Evolutionary conservation across 2,329 filamentous ascomycete genomes (phyloP), one percentile per base, ranked within the genome.

Genomic region (Alternaria infectoria): DNA sequence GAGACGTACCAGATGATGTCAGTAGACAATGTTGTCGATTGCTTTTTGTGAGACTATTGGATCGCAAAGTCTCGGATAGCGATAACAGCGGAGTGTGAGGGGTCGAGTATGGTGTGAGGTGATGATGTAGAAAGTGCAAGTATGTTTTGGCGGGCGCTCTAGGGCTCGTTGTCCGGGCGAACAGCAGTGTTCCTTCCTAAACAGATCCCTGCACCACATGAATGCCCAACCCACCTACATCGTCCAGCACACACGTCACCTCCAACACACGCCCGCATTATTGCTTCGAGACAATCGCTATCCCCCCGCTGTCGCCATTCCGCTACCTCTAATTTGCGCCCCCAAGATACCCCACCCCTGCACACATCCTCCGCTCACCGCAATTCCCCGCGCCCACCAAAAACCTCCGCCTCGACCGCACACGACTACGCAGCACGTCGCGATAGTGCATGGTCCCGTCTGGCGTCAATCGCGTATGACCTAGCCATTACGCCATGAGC

Each of bases 401-500:
- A 73, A 73, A 68, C 51, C 61, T 67, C 61, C 62, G 28, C 36
- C 49, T 49, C 59, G 47, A 36, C 46, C 52, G 59, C 60, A 54
- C 30, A 26, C 32, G 23, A 45, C 57, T 51, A 47, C 51, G 17
- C 63, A 44, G 36, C 43, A 25, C 59, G 47, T 59, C 44, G 47
- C 55, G 52, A 58, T 47, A 60, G 68, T 79, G 67, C 66, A 79
- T 78, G 77, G 74, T 78, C 69, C 70, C 66, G 69, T 61, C 61
- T 57, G 52, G 64, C 49, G 70, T 63, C 67, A 59, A 59, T 64
- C 57, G 55, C 68, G 54, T 62, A 68, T 73, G 70, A 67, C 62
- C 64, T 55, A 66, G 67, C 62, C 60, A 61, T 69, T 66, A 69
- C 82, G 81, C 76, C 69, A 94, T 94, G 91, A 90, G 88, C 84